These are phyloP conservation scores for Croton laevigatus DNA, from an alignment of 441 rosid species.

Conservation along the genomic window DNA sequence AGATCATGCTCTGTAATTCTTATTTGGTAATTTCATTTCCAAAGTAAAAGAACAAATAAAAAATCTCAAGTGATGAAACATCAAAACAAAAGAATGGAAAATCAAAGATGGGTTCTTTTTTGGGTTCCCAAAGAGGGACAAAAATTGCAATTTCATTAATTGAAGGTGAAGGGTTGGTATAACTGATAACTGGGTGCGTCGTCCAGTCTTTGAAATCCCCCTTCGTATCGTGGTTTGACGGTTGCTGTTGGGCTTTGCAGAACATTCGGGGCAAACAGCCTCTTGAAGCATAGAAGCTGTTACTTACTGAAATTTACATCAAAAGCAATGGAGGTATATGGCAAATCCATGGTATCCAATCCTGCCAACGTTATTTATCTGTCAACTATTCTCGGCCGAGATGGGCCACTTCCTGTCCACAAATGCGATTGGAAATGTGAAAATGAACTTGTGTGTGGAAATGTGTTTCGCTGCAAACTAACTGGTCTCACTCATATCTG, in stretches of 20 bases:
- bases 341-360: constrained; percentile 55
- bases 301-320: constrained; percentile 1
- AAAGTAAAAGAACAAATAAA: neutral
- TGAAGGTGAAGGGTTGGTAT: neutral
- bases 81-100: neutral
- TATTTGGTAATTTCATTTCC: neutral
- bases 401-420: constrained; percentile 65
- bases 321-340: constrained; percentile 75
- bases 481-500: constrained; percentile 92
- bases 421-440: constrained; percentile 90
- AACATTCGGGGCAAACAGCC: constrained; percentile 19
- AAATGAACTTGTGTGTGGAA: constrained; percentile 83
- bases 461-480: constrained; percentile 86
- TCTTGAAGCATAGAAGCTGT: constrained; percentile 3
- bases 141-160: neutral
- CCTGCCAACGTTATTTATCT: constrained; percentile 83
- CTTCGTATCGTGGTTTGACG: constrained; percentile 27
- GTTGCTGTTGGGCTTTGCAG: constrained; percentile 47
- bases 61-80: neutral
- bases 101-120: neutral
- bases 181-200: too few species aligned
- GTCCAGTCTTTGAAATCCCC: constrained; percentile 17
- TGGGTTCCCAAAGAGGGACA: neutral
- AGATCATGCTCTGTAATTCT: neutral
- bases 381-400: constrained; percentile 79